Conservation (phyloP, 371 early-diverging fungal species). For the Saksenaea oblongispora region DNA sequence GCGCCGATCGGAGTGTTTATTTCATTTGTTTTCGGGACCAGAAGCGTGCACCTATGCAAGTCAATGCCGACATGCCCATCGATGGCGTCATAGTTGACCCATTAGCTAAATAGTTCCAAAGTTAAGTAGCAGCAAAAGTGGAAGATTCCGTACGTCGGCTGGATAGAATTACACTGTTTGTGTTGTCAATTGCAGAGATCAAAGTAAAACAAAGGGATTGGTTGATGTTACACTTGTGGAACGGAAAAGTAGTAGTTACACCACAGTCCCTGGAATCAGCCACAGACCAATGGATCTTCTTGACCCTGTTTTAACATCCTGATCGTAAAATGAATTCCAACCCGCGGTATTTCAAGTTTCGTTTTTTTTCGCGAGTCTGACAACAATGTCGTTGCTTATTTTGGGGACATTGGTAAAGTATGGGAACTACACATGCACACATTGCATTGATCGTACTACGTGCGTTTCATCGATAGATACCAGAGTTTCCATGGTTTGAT, state of each 20-base stretch:
- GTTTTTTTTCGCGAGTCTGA: background rate
- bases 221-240: background rate
- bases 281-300: background rate
- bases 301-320: background rate
- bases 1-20: background rate
- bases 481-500: background rate
- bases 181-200: too few relatives aligned
- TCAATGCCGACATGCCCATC: background rate
- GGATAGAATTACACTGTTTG: too few relatives aligned
- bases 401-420: background rate
- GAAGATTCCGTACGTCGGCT: too few relatives aligned
- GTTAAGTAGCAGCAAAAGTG: too few relatives aligned
- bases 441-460: background rate
- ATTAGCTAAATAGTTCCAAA: too few relatives aligned
- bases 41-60: background rate
- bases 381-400: background rate
- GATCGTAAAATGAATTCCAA: background rate
- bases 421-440: slow-evolving; percentile 1
- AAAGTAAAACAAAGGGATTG: background rate
- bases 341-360: background rate
- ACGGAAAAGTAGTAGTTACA: slow-evolving; percentile 65
- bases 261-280: slow-evolving; percentile 93
- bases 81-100: background rate
- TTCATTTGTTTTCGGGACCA: background rate
- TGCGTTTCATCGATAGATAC: background rate